Base-by-base conservation (phyloP, 1,284 basidiomycete species). In the Exobasidium cylindrosporum region DNA sequence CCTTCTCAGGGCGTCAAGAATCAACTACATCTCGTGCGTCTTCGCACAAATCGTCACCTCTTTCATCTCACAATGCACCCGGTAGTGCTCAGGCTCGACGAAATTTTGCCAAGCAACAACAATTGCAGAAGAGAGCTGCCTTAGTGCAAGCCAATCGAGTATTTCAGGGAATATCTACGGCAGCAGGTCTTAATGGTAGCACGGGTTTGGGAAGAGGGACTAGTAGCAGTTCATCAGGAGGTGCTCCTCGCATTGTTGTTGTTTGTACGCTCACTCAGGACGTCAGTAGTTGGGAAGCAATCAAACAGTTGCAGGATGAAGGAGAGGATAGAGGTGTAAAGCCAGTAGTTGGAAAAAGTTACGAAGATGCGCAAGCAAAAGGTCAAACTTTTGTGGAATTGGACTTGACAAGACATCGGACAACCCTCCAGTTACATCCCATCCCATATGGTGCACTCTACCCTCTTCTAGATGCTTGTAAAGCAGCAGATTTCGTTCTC, bases 401-500 rank as follows among this genome's bases (percentile, higher is more conserved):
- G 32, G 74, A 76, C 35, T 17, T 61, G 21, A 30, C 56, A 6
- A 86, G 91, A 10, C 96, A 92, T 84, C 91, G 90, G 80, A 91
- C 93, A 0, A 89, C 88, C 2, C 82, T 97, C 0, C 92, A 96
- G 75, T 89, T 96, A 78, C 84, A 93, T 57, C 86, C 88, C 14
- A 58, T 83, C 84, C 71, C 73, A 2, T 73, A 78, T 63, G 77
- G 73, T 40, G 75, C 74, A 3, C 75, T 92, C 45, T 94, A 91
- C 76, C 85, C 87, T 1, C 86, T 90, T 0, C 84, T 98, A 40
- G 93, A 97, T 76, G 89, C 89, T 0, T 89, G 88, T 74, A 88
- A 92, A 76, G 89, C 87, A 1, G 90, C 92, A 11, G 95, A 98
- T 82, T 97, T 96, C 75, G 88, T 94, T 46, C 83, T 97, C 13